Evolutionary conservation across 345 rosid species (phyloP).

Genomic region (Mangifera indica): DNA sequence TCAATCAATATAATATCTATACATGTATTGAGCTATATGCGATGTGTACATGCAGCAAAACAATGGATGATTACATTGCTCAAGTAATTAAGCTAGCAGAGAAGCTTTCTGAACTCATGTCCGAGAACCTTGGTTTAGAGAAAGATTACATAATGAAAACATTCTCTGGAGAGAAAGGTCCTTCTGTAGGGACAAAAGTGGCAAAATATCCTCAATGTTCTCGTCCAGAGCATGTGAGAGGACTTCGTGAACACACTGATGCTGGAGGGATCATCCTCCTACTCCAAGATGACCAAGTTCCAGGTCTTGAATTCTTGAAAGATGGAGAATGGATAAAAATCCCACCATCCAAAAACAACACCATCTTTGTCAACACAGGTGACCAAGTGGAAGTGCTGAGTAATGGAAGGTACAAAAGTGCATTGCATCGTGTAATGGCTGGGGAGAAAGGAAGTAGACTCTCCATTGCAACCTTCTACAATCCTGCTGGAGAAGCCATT

Average conservation of each 20-base stretch:
- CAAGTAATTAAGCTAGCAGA: slow-evolving; percentile 65
- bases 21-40: slow-evolving; percentile 2
- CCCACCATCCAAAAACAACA: slow-evolving; percentile 85
- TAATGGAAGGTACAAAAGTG: slow-evolving; percentile 77
- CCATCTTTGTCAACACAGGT: slow-evolving; percentile 72
- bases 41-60: slow-evolving; percentile 44
- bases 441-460: slow-evolving; percentile 72
- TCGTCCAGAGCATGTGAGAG: slow-evolving; percentile 72
- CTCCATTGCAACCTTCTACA: slow-evolving; percentile 86
- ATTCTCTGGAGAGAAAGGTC: slow-evolving; percentile 63
- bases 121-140: slow-evolving; percentile 73
- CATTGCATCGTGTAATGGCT: slow-evolving; percentile 76
- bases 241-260: slow-evolving; percentile 86
- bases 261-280: slow-evolving; percentile 88
- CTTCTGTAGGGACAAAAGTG: slow-evolving; percentile 85
- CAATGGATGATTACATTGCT: slow-evolving; percentile 69
- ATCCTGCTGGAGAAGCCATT: slow-evolving; percentile 73
- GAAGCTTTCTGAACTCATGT: slow-evolving; percentile 64
- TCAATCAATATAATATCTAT: not conserved
- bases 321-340: slow-evolving; percentile 74
- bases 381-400: slow-evolving; percentile 87
- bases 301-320: slow-evolving; percentile 81
- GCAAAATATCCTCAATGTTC: slow-evolving; percentile 84
- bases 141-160: slow-evolving; percentile 49
- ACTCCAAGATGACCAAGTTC: slow-evolving; percentile 87